Conservation (phyloP, 352 stramenopile species). For the Elongisporangium senticosum region DNA sequence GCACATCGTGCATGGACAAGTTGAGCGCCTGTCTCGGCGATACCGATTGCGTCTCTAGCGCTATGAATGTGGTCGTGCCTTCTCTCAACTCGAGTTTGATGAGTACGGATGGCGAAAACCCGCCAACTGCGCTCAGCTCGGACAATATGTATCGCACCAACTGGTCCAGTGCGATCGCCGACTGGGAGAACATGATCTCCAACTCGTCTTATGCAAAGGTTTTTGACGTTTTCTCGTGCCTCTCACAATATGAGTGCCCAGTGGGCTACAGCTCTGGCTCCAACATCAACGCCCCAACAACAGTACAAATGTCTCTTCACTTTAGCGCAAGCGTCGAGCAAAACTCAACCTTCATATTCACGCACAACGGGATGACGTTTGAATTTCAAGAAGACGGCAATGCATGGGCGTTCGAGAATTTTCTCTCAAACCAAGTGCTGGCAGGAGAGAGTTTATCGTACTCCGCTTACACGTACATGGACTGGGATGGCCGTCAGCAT, state of each 20-base stretch:
- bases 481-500: neutral
- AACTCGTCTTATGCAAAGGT: neutral
- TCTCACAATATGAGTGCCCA: constrained; percentile 8
- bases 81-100: neutral
- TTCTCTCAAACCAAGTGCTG: constrained; percentile 11
- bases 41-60: neutral
- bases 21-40: constrained; percentile 4
- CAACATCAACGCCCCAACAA: neutral
- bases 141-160: neutral
- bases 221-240: constrained; percentile 11
- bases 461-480: neutral
- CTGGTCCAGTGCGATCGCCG: neutral
- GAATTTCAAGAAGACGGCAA: constrained; percentile 3
- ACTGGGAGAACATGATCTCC: neutral
- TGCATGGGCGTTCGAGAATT: constrained; percentile 3
- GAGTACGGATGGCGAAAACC: neutral
- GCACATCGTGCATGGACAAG: constrained; percentile 4
- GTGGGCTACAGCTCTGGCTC: constrained; percentile 7
- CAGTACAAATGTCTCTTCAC: neutral
- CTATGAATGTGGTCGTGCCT: neutral
- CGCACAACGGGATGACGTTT: neutral
- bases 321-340: neutral
- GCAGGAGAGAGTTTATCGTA: constrained; percentile 7
- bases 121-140: neutral
- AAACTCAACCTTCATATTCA: constrained; percentile 8